Conservation (phyloP, 805 yeast species). For the Ogataea paraovalis region DNA sequence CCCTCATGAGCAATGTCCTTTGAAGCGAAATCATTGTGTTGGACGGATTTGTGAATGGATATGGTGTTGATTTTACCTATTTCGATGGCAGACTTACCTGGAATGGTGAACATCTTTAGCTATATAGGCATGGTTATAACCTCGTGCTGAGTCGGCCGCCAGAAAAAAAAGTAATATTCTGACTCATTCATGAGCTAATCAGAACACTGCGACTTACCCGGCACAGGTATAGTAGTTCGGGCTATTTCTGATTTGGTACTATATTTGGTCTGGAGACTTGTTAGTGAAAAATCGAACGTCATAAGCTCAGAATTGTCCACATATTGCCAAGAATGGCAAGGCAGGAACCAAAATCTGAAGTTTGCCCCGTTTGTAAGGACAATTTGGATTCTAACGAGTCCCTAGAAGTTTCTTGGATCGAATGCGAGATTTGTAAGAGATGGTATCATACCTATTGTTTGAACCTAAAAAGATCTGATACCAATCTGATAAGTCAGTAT, state of each 20-base stretch:
- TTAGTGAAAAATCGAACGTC: no score
- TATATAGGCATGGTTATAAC: no score
- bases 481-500: conserved; percentile 40
- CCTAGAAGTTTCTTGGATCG: conserved; percentile 43
- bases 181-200: background rate
- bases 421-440: conserved; percentile 49
- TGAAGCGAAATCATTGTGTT: background rate
- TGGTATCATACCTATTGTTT: conserved; percentile 58
- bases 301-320: background rate
- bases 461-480: conserved; percentile 32
- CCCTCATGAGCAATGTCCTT: background rate
- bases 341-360: conserved; percentile 4
- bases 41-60: background rate
- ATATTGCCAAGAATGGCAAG: background rate
- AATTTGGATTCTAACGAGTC: conserved; percentile 7
- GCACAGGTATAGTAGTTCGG: background rate
- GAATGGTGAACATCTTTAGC: no score
- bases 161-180: background rate
- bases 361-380: conserved; percentile 20
- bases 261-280: no score
- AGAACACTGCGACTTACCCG: background rate
- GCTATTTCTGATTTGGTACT: no score
- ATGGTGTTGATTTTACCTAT: background rate
- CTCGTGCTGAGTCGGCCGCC: no score
- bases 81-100: no score